Base-by-base conservation (phyloP, 169 alveolate species). In the Cystoisospora suis region DNA sequence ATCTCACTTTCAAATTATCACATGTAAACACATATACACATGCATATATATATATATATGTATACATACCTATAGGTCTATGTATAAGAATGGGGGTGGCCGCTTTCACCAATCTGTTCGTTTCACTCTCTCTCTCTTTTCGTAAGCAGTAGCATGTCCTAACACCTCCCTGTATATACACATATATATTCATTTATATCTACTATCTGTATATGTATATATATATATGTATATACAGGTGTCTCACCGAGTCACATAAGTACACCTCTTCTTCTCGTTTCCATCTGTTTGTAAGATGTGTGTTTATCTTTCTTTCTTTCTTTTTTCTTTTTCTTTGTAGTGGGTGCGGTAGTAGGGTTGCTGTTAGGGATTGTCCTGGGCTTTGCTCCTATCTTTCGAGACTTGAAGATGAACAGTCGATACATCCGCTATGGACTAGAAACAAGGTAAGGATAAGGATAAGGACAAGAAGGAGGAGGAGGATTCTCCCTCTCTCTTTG, bases 391-490 rank as follows among this genome's bases (percentile, higher is more conserved):
- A 81, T 81, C 9, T 81, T 81, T 77, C 46, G 88, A 9, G 75
- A 47, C 23, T 56, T 81, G 23, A 81, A 81, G 53, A 81, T 81
- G 88, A 81, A 81, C 77, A 81, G 58, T 23, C 88, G 88, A 27
- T 81, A 81, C 75, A 81, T 81, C 34, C 88, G 88, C 77, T 86
- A 92, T 38, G 95, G 95, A 29, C 83, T 94, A 9, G 83, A 72
- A 34, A 38, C 42, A 34, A 72, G 83, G 83, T 72, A 38, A 4
- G 45, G 15, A n/a, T n/a, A n/a, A n/a, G n/a, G n/a, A n/a, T n/a
- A n/a, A n/a, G n/a, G n/a, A n/a, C n/a, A n/a, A n/a, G n/a, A n/a
- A n/a, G n/a, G n/a, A n/a, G n/a, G n/a, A n/a, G n/a, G n/a, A n/a
- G n/a, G n/a, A n/a, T n/a, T n/a, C n/a, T n/a, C n/a, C n/a, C n/a